Evolutionary conservation across 371 early-diverging fungal species (phyloP).

Genomic region (Synchytrium microbalum): DNA sequence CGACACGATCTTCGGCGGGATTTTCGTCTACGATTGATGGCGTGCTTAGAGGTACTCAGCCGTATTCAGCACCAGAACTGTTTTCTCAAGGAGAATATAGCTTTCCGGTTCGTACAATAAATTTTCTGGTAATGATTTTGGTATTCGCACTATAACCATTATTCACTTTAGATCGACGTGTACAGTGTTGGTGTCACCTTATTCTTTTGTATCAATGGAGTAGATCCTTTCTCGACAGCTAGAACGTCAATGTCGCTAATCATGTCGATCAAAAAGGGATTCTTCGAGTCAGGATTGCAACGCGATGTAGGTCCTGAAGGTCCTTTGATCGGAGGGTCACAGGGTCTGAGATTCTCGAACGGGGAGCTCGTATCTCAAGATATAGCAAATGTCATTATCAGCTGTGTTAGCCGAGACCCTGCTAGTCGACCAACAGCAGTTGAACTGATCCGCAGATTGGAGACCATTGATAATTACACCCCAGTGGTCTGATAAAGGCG

Average conservation of each 20-base stretch:
- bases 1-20: slow-evolving; percentile 3
- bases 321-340: slow-evolving; percentile 12
- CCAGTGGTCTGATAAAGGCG: not conserved
- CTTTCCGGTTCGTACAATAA: no score
- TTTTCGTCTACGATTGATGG: slow-evolving; percentile 46
- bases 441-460: slow-evolving; percentile 12
- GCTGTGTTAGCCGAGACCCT: slow-evolving; percentile 22
- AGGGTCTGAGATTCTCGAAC: slow-evolving; percentile 19
- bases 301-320: slow-evolving; percentile 15
- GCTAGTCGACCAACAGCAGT: slow-evolving; percentile 18
- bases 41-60: slow-evolving; percentile 56
- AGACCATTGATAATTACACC: not conserved
- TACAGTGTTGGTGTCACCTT: slow-evolving; percentile 75
- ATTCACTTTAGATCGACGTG: slow-evolving; percentile 46
- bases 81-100: slow-evolving; percentile 6
- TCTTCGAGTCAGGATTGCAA: slow-evolving; percentile 38
- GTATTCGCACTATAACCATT: no score
- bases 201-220: slow-evolving; percentile 59
- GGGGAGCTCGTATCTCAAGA: slow-evolving; percentile 21
- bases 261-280: slow-evolving; percentile 32
- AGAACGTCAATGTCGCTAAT: slow-evolving; percentile 25
- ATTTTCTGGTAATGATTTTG: no score
- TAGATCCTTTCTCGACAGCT: slow-evolving; percentile 51
- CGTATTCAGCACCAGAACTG: slow-evolving; percentile 62
- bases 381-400: slow-evolving; percentile 18